Base-by-base conservation (phyloP, 139 green algal species). In the Haematococcus sp. region DNA sequence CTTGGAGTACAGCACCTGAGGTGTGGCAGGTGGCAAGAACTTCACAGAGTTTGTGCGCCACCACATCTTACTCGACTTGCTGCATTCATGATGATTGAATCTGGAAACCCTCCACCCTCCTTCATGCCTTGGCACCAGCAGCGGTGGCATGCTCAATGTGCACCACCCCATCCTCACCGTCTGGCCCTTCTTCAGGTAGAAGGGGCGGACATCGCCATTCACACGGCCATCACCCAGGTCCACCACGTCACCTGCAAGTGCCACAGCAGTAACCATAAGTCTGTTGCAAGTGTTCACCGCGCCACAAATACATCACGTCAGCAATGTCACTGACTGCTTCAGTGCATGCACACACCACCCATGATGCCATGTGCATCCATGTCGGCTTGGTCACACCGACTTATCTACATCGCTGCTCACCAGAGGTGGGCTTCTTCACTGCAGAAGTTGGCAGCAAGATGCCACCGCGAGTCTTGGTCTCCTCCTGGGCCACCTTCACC, bases 1-100 rank as follows among this genome's bases (percentile, higher is more conserved):
- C 78, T 98, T 98, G 88, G 75, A 91, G 88, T 97, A 98, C 28
- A 98, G 73, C 16, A 98, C 85, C 61, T 90, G 79, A 19, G 17
- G 54, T 20, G 46, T n/a, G 40, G 40, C 7, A 49, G 40, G 40
- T 49, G 7, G 7, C 40, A 11, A 11, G 40, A 49, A 49, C 7
- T n/a, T n/a, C n/a, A n/a, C n/a, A n/a, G n/a, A n/a, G n/a, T n/a
- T n/a, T n/a, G n/a, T n/a, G n/a, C n/a, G n/a, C n/a, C n/a, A n/a
- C n/a, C n/a, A n/a, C n/a, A n/a, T n/a, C n/a, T n/a, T n/a, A n/a
- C n/a, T n/a, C n/a, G n/a, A n/a, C n/a, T n/a, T n/a, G n/a, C n/a
- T n/a, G n/a, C 54, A 61, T 27, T 32, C 54, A 13, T 28, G 5
- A 19, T 61, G 5, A 27, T 27, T 32, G 4, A 61, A 28, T 32